Evolutionary conservation across 805 yeast species (phyloP), one percentile per base, ranked within the genome.

Genomic region (Spathaspora girioi): DNA sequence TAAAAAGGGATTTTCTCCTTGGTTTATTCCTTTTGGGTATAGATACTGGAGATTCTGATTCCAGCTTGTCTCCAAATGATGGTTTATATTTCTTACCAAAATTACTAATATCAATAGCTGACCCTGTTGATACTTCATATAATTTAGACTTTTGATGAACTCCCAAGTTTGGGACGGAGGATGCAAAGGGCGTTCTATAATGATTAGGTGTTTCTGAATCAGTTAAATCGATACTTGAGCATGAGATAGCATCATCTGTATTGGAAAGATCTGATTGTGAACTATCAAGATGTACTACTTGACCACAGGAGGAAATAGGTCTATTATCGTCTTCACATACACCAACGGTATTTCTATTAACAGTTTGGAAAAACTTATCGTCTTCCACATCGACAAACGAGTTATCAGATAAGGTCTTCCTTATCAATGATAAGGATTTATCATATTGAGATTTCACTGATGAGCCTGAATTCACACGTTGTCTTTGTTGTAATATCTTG

Each of bases 31-130:
- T 47, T 11, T 27, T 26, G 26, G 40, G 15, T 4, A 35, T 35
- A 35, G 40, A 7, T 3, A 14, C 45, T 2, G 50, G 50, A 7
- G 45, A 43, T 42, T 42, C 19, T 41, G 38, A 48, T 38, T 32
- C 27, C 10, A 14, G 43, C 15, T 46, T 45, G 27, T 38, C 27
- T 5, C 19, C 44, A 50, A 74, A 74, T 1, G 74, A 62, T 4
- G 79, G 79, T 51, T 65, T 64, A 58, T 72, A 59, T 48, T 54
- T 60, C 49, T 66, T 68, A 18, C 79, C 79, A 57, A 74, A 74
- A 51, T 72, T 70, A 29, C 63, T 51, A 23, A 74, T 62, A 59
- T 74, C 75, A 44, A 74, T 61, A 6, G 69, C 71, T 38, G 78
- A 73, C 3, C 76, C 77, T 45, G 61, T 50, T 1, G 64, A 52